phyloP scores from a whole-genome alignment of 345 rosid species.

The Salix koriyanagi region DNA sequence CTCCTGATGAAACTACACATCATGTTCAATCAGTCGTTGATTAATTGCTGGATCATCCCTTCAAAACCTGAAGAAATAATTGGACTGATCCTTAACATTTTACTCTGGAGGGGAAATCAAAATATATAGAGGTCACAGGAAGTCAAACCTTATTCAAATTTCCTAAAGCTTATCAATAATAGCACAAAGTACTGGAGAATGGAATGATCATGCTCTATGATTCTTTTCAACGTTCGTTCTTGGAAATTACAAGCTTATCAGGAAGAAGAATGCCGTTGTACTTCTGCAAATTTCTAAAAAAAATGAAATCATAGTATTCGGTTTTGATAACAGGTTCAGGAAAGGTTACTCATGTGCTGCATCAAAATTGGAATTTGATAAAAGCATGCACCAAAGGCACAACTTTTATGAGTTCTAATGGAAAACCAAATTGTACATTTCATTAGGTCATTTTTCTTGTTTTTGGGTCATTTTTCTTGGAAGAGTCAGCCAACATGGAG shows the following conservation, averaged over 20 bases:
- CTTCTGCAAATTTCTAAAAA: no score
- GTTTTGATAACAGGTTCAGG: slow-evolving; percentile 36
- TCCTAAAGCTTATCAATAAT: not conserved
- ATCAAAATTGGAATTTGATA: slow-evolving; percentile 44
- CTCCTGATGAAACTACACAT: not conserved
- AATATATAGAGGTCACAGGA: not conserved
- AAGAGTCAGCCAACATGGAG: not conserved
- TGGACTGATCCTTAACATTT: not conserved
- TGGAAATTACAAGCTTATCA: not conserved
- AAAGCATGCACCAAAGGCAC: slow-evolving; percentile 59
- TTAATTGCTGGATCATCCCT: not conserved
- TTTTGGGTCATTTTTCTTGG: not conserved
- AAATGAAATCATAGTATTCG: no score
- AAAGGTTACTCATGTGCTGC: slow-evolving; percentile 65
- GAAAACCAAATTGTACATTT: slow-evolving; percentile 13
- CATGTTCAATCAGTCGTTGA: not conserved
- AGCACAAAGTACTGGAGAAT: not conserved
- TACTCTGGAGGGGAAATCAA: not conserved
- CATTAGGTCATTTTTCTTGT: not conserved
- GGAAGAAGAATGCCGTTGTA: not conserved
- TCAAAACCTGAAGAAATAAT: not conserved
- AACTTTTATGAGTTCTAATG: slow-evolving; percentile 48
- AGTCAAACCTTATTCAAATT: not conserved
- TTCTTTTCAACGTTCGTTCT: no score
- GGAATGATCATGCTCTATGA: not conserved